A percentile compares a stretch with the other conserved stretches of the same genome.
phyloP scores from a whole-genome alignment of 371 early-diverging fungal genomes.

The Paraphysoderma sedebokerense region DNA sequence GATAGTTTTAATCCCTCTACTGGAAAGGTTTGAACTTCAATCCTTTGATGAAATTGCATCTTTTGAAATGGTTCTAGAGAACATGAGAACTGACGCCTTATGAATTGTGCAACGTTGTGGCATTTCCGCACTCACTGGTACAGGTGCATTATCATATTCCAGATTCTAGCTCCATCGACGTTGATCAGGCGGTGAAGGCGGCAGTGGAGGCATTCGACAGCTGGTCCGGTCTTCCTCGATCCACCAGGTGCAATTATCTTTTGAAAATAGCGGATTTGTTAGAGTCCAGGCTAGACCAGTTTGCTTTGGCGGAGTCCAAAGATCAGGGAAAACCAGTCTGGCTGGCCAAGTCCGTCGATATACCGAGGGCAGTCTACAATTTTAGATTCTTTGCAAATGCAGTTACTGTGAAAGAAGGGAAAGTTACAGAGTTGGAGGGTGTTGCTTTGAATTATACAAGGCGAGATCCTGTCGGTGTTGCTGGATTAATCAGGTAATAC shows the following conservation, averaged over 20 bases:
- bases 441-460: slow-evolving; percentile 22
- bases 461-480: slow-evolving; percentile 43
- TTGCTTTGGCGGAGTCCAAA: slow-evolving; percentile 29
- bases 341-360: slow-evolving; percentile 38
- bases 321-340: slow-evolving; percentile 50
- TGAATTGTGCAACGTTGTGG: background rate
- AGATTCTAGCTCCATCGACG: slow-evolving; percentile 35
- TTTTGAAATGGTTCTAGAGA: no score
- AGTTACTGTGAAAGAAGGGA: slow-evolving; percentile 10
- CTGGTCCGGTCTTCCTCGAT: slow-evolving; percentile 35
- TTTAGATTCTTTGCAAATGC: slow-evolving; percentile 50
- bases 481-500: slow-evolving; percentile 45
- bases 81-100: background rate
- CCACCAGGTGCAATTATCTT: slow-evolving; percentile 26
- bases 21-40: slow-evolving; percentile 8
- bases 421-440: slow-evolving; percentile 20
- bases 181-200: slow-evolving; percentile 43
- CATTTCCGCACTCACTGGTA: background rate
- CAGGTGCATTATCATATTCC: slow-evolving; percentile 32
- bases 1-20: slow-evolving; percentile 38
- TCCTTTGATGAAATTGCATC: background rate
- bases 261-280: slow-evolving; percentile 40
- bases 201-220: slow-evolving; percentile 37
- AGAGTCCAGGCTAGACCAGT: slow-evolving; percentile 23
- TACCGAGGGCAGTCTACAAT: slow-evolving; percentile 42